Evolutionary conservation across 768 basidiomycete genomes (phyloP), one percentile per base, ranked within the genome.

Genomic region (Punctularia strigosozonata): DNA sequence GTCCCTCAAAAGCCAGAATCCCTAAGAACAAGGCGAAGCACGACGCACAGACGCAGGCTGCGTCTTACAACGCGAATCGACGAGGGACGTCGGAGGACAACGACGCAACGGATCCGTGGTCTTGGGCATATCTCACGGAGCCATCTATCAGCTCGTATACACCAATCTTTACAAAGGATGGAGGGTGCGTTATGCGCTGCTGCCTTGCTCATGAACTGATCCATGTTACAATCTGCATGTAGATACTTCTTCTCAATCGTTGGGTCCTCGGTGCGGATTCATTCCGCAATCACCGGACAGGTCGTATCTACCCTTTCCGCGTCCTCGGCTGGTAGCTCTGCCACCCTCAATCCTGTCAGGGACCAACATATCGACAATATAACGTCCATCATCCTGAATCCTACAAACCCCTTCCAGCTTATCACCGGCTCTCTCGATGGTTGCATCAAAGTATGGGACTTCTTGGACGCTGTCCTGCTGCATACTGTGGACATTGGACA

Each of bases 171-270:
- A 88, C 89, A 21, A 82, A 71, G 56, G 90, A 97, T 59, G 86
- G 86, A 60, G 79, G 77, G 91, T 90, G 53, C 43, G 63, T 51
- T 22, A 25, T 33, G 22, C 18, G 36, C 19, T 36, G 25, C 18
- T 22, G 31, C 19, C 35, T 41, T 48, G 48, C 38, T 38, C 32
- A 46, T 32, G 20, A 42, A 40, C 24, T 41, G 35, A 39, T 50
- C 33, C 48, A 39, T 32, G 41, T 34, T 43, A 5, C 24, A 38
- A 34, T 38, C 17, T 34, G 32, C 35, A 28, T 43, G 26, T 40
- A 86, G 94, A 52, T 87, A 94, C 62, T 92, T 89, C 68, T 90
- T 97, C 59, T 75, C 85, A 32, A 72, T 90, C 31, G 73, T 78
- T 10, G 83, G 84, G n/a, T 65, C 79, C 6, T 73, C 78, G 4